Evolutionary conservation across 1,139 yeast genomes (phyloP).

Genomic region (Yamadazyma diospyri): DNA sequence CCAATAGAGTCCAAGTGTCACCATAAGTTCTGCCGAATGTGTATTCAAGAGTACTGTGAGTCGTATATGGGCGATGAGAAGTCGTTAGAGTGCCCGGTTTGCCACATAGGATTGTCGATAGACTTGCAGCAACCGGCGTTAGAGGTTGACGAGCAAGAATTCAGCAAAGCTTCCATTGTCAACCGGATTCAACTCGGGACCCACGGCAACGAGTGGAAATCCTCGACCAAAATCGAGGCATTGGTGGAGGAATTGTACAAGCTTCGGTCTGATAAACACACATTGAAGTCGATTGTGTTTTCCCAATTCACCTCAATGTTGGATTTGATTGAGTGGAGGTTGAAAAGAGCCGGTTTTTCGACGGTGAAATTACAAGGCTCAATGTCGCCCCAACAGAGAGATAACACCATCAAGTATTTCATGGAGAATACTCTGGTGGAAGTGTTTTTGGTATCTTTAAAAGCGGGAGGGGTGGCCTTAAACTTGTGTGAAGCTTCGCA

Average conservation of each 20-base stretch:
- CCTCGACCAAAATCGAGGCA: slow-evolving; percentile 95
- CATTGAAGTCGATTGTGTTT: slow-evolving; percentile 92
- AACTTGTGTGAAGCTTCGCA: slow-evolving; percentile 96
- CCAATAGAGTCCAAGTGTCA: slow-evolving; percentile 94
- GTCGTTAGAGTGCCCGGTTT: slow-evolving; percentile 85
- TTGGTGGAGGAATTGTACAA: slow-evolving; percentile 88
- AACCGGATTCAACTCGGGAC: slow-evolving; percentile 76
- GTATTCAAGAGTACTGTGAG: slow-evolving; percentile 85
- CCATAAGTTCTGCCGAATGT: slow-evolving; percentile 88
- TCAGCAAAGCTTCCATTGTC: slow-evolving; percentile 79
- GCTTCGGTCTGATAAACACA: slow-evolving; percentile 77
- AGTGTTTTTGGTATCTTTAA: slow-evolving; percentile 87
- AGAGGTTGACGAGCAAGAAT: slow-evolving; percentile 63
- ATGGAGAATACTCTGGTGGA: slow-evolving; percentile 92
- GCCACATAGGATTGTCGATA: slow-evolving; percentile 88
- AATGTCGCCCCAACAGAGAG: slow-evolving; percentile 95
- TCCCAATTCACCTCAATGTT: slow-evolving; percentile 97
- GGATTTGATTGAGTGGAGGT: slow-evolving; percentile 92
- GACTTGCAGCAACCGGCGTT: slow-evolving; percentile 86
- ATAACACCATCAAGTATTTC: slow-evolving; percentile 82
- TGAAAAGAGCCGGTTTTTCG: slow-evolving; percentile 88
- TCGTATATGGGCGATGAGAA: slow-evolving; percentile 63
- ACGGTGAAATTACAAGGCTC: slow-evolving; percentile 94
- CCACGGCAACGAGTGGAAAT: slow-evolving; percentile 78
- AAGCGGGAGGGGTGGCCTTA: slow-evolving; percentile 98